Evolutionary conservation across 768 basidiomycete genomes (phyloP), one percentile per base, ranked within the genome.

Genomic region (Agaricus blazei): DNA sequence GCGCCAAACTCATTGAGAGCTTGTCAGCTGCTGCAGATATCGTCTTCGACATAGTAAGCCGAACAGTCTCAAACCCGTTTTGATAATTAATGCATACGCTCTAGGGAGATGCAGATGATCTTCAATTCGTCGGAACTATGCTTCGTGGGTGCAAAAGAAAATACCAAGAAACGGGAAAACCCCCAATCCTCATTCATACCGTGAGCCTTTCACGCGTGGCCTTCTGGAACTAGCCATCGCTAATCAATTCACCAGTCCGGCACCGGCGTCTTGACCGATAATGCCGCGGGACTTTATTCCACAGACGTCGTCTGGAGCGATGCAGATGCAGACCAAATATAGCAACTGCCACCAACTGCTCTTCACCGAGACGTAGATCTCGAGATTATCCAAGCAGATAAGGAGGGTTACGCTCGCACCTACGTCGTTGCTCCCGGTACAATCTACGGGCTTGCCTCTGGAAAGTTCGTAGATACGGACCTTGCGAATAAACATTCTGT

Each of bases 361-460:
- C 67, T 69, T 0, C 81, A 83, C 59, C 75, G 80, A 40, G 57
- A 69, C 15, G 78, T 85, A 3, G 84, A 84, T 56, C 62, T 78
- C 23, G 61, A 65, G 4, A 53, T 84, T 37, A 68, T 80, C 4
- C 71, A 72, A 3, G 82, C 80, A 4, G 76, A 80, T 58, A 67
- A 68, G 38, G 67, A 76, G 69, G 82, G 79, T 14, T 82, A 77
- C 63, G 72, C 75, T 29, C 72, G 72, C 51, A 72, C 78, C 0
- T 79, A 81, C 63, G 80, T 84, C 54, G 61, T 86, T 48, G 60
- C 80, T 14, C 82, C 83, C 1, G 70, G 75, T 3, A 82, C 78
- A 1, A 78, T 84, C 43, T 84, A 79, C 57, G 81, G 79, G 29
- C 65, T 74, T 7, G 77, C 80, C 0, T 63, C 67, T 0, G 76